Evolutionary conservation across 2,329 filamentous ascomycete genomes (phyloP), one percentile per base, ranked within the genome.

Genomic region (Cladophialophora immunda): DNA sequence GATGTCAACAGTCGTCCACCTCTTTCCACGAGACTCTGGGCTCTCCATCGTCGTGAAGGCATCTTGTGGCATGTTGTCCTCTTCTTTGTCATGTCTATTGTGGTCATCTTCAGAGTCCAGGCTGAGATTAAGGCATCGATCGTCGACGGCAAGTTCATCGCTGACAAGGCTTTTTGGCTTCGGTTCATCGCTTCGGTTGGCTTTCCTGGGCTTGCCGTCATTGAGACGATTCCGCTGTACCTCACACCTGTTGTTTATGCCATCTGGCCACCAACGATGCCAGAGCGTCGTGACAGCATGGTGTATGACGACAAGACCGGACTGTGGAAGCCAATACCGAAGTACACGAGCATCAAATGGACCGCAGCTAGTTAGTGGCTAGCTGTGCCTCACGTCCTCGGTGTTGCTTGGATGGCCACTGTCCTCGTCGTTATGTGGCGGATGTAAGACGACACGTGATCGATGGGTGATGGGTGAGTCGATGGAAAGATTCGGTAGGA

Each of bases 231-330:
- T 9, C 68, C 63, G 38, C 50, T 68, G 19, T 64, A 67, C 36
- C 53, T 71, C 19, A 67, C 64, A 11, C 70, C 70, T 5, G 38
- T 70, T 22, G 15, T 64, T 25, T 71, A 71, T 56, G 55, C 57
- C 56, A 65, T 70, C 30, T 68, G 65, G 34, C 70, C 70, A 60
- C 70, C 70, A 41, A 67, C 55, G 5, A 69, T 70, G 68, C 68
- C 68, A 32, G 38, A 50, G 3, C 63, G 68, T 30, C 68, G 68
- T 27, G 63, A 66, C 17, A 61, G 59, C 34, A 68, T 70, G 68
- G 29, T 60, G 15, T 50, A 58, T 7, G 61, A 68, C 22, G 9
- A 59, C 15, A 38, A 66, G 22, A 61, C 25, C 4, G 59, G 60
- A 2, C 34, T 68, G 7, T 70, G 66, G 65, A 60, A 53, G 29